phyloP scores from a whole-genome alignment of 805 yeast species.

The Deakozyma indianensis region DNA sequence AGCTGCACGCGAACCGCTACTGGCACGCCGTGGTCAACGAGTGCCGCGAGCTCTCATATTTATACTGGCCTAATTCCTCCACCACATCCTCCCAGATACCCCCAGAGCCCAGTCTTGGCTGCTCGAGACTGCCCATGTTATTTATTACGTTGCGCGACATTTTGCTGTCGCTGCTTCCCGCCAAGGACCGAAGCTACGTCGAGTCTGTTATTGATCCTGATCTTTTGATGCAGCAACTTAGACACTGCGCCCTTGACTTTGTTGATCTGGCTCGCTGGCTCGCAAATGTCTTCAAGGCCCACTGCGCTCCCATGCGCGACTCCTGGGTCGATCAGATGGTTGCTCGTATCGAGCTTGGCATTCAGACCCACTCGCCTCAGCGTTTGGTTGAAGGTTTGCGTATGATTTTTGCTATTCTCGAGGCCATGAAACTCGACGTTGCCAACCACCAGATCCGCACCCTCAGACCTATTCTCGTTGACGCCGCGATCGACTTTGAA shows the following conservation, averaged over 20 bases:
- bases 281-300: slow-evolving; percentile 63
- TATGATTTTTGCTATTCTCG: slow-evolving; percentile 66
- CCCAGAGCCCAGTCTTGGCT: neutral
- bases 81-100: slow-evolving; percentile 1
- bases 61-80: slow-evolving; percentile 5
- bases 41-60: slow-evolving; percentile 26
- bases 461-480: slow-evolving; percentile 67
- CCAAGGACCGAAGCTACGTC: slow-evolving; percentile 54
- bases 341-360: slow-evolving; percentile 32
- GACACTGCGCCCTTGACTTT: slow-evolving; percentile 52
- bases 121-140: slow-evolving; percentile 44
- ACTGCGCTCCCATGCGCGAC: slow-evolving; percentile 94
- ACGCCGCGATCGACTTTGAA: slow-evolving; percentile 81
- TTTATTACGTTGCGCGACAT: slow-evolving; percentile 71
- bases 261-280: slow-evolving; percentile 60
- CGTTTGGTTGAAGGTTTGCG: slow-evolving; percentile 60
- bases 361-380: slow-evolving; percentile 28
- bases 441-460: slow-evolving; percentile 89
- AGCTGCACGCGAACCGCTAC: slow-evolving; percentile 60
- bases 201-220: slow-evolving; percentile 65
- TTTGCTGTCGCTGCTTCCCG: slow-evolving; percentile 58
- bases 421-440: slow-evolving; percentile 89
- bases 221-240: slow-evolving; percentile 58
- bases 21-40: slow-evolving; percentile 70
- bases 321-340: slow-evolving; percentile 78